These are phyloP conservation scores for Chaetomidium leptoderma DNA, from an alignment of 495 filamentous ascomycete genomes.

Conservation along the genomic window DNA sequence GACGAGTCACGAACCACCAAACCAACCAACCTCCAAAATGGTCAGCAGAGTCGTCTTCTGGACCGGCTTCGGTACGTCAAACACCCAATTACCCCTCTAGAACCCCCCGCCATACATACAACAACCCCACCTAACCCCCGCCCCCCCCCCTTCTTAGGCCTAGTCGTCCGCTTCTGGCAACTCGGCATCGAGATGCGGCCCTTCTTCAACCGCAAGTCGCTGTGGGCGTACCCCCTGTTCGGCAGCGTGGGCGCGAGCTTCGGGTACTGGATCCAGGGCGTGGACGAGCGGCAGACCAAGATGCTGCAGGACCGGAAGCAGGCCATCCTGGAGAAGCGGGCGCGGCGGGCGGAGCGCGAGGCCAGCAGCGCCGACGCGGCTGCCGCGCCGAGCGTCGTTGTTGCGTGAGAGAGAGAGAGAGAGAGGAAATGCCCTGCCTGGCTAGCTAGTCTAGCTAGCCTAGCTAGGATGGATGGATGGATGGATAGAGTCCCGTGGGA, in stretches of 20 bases:
- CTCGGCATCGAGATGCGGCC: slow-evolving; percentile 98
- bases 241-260: slow-evolving; percentile 79
- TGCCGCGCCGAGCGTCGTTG: slow-evolving; percentile 23
- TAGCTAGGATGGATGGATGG: not conserved
- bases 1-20: not conserved
- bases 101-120: not conserved
- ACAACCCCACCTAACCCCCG: not conserved
- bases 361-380: slow-evolving; percentile 26
- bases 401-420: slow-evolving; percentile 20
- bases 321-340: slow-evolving; percentile 80
- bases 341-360: slow-evolving; percentile 63
- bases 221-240: slow-evolving; percentile 92
- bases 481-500: not conserved
- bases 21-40: slow-evolving; percentile 42
- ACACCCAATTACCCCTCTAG: not conserved
- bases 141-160: slow-evolving; percentile 59
- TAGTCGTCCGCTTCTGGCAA: slow-evolving; percentile 89
- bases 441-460: too few species aligned
- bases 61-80: slow-evolving; percentile 83
- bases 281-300: slow-evolving; percentile 71
- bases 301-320: slow-evolving; percentile 72
- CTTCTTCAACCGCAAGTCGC: slow-evolving; percentile 68
- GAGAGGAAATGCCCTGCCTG: too few species aligned
- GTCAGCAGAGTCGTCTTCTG: slow-evolving; percentile 85
- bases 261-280: slow-evolving; percentile 91